Evolutionary conservation across 1,284 basidiomycete species (phyloP), one percentile per base, ranked within the genome.

Genomic region (Mrakiaceae sp.): DNA sequence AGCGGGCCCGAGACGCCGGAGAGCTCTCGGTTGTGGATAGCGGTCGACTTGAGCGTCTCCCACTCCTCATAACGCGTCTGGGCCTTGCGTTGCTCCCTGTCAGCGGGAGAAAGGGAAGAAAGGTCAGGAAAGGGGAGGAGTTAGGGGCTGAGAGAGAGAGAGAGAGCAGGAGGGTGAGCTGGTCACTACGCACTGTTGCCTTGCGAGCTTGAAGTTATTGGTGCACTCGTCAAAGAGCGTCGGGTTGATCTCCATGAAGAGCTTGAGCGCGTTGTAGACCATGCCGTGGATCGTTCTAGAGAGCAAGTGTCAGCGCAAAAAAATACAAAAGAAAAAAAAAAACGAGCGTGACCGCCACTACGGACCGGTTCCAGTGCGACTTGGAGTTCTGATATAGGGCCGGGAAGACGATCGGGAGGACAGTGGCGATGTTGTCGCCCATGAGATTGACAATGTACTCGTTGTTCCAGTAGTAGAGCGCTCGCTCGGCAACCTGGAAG

Each of bases 401-500:
- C n/a, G 94, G 91, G 80, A 98, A 99, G 58, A 99, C 94, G 72
- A 99, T 90, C 2, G 96, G 96, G 55, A 99, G 80, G 68, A 99
- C 86, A 67, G 87, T 78, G 16, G 85, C 79, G 69, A 98, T 83
- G 74, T 98, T 98, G 74, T 98, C 93, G 75, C 92, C 92, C 87
- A 99, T 98, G 62, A 98, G 83, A 76, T 97, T 98, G 72, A 99
- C 91, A 70, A 98, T 94, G 78, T 98, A 99, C 79, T 98, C 96
- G 78, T 98, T 98, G 79, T 98, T 96, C 93, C 93, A 97, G 76
- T 95, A 96, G 71, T 95, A 82, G 66, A 96, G 77, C 4, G 93
- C 92, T 50, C 93, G 84, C 76, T 97, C 93, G 12, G 93, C 93
- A 39, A 97, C 93, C 77, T 79, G 70, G 84, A 99, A 99, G 78